Base-by-base conservation (phyloP, 345 rosid genomes). In the Theobroma cacao region DNA sequence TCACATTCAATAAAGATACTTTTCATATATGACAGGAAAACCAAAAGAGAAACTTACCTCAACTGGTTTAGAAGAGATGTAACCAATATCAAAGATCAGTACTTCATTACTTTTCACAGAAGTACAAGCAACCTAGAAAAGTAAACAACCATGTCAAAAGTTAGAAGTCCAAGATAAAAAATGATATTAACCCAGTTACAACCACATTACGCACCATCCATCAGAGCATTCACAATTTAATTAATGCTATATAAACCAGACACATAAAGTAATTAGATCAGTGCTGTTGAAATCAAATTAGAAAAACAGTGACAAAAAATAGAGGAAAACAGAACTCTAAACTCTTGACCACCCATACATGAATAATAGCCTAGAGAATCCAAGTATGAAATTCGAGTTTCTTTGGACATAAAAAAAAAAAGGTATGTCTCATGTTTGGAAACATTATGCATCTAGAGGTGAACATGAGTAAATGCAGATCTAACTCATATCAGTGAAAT, bases 61-160 rank as follows among this genome's bases (percentile, higher is more conserved):
- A 72, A 83, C 79, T 50, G 98, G 98, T 71, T 89, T 82, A n/a
- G 91, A 78, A 78, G 98, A 92, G 61, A 90, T 61, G 79, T 90
- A 94, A 76, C 97, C 89, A 81, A 96, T 86, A 80, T 96, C 97
- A 55, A 87, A 96, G 74, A 96, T 83, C 5, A 79, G 83, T 40
- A 91, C 92, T 84, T 87, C 90, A 52, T 88, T 84, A 26, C 58
- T 84, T 85, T 81, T 88, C 80, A 78, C 73, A 47, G 98, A 94
- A 72, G 93, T 68, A 76, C 97, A 94, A 68, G 87, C 99, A 79
- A 96, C 92, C 99, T 96, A 80, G 45, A 55, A 79, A 60, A 20
- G 41, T 34, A 50, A 75, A 78, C 7, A 71, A 82, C 8, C 34
- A 38, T 60, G 59, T 33, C 36, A 15, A 36, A 68, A 47, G 43